Percentiles rank a stretch among this genome's conserved stretches.
phyloP scores from a whole-genome alignment of 2,329 filamentous ascomycete species.

The Scedosporium aurantiacum region DNA sequence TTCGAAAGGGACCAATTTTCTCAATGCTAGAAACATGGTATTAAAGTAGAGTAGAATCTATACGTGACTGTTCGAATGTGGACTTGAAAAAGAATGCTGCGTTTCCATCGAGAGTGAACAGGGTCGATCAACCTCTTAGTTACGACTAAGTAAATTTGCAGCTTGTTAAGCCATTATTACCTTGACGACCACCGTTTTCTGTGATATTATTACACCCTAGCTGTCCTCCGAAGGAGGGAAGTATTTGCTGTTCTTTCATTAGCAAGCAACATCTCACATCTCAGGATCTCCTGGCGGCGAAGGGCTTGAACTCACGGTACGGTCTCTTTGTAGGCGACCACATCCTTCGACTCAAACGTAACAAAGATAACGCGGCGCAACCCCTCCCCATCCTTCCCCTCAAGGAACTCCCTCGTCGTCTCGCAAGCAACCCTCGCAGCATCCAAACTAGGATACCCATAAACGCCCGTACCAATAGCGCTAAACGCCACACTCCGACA shows the following conservation, averaged over 20 bases:
- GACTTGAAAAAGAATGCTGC: neutral
- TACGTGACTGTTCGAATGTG: neutral
- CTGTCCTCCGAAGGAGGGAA: neutral
- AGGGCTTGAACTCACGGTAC: constrained; percentile 36
- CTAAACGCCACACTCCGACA: constrained; percentile 71
- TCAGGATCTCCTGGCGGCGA: neutral
- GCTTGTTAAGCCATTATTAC: no score
- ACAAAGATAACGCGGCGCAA: constrained; percentile 75
- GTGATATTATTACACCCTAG: neutral
- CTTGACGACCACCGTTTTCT: no score
- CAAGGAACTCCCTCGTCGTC: constrained; percentile 44
- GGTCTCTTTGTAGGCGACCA: constrained; percentile 55
- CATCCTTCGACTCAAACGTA: constrained; percentile 70
- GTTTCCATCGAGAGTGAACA: neutral
- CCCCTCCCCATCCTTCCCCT: constrained; percentile 30
- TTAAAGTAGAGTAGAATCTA: neutral
- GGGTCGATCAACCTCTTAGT: no score
- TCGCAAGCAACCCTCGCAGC: constrained; percentile 64
- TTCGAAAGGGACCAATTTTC: no score
- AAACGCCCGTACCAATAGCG: constrained; percentile 78
- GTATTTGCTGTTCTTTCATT: neutral
- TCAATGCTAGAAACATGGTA: no score
- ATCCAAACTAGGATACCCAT: constrained; percentile 67
- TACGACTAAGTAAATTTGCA: no score
- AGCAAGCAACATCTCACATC: neutral